Evolutionary conservation across 2,329 filamentous ascomycete species (phyloP), one percentile per base, ranked within the genome.

Genomic region (Trichothecium roseum): DNA sequence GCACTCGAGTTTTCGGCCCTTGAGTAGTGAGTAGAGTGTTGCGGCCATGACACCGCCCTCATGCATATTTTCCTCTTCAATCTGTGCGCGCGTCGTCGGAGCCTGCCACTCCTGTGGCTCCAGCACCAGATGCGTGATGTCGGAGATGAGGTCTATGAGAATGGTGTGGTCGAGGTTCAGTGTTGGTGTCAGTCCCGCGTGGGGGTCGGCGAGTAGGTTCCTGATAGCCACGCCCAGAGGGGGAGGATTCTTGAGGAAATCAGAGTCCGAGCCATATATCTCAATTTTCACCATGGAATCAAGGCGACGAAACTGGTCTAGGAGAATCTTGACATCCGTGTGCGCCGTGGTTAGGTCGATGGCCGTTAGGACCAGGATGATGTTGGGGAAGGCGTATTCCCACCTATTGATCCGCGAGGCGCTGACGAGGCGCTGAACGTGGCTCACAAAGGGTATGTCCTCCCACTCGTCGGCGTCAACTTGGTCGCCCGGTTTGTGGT

Each of bases 151-250:
- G 29, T 60, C 55, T 28, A 63, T 54, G 12, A 64, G 54, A 28
- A 62, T 51, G 5, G 60, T 61, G 37, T 62, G 60, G 30, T 64
- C 60, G 35, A 64, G 46, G 39, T 63, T 64, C 15, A 64, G 38
- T 4, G 54, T 59, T 1, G 42, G 14, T 4, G 59, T 59, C 14
- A 63, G 55, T 8, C 47, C 45, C 13, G 44, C 49, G 12, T 56
- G 42, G 30, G 55, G 50, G 36, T 57, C 41, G 3, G 50, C 47
- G 7, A 59, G 36, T 2, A 63, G 46, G 12, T 51, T 54, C 5
- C 38, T 30, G 8, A 62, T 41, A 15, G 55, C 55, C 13, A 34
- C 39, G 0, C 48, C 42, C 9, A 59, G 37, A 5, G 37, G 16
- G 2, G 54, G 55, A 8, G 45, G 34, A 1, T 37, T 33, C 3